These are phyloP conservation scores for Silybum marianum DNA, from an alignment of 129 eudicot genomes.

Conservation along the genomic window DNA sequence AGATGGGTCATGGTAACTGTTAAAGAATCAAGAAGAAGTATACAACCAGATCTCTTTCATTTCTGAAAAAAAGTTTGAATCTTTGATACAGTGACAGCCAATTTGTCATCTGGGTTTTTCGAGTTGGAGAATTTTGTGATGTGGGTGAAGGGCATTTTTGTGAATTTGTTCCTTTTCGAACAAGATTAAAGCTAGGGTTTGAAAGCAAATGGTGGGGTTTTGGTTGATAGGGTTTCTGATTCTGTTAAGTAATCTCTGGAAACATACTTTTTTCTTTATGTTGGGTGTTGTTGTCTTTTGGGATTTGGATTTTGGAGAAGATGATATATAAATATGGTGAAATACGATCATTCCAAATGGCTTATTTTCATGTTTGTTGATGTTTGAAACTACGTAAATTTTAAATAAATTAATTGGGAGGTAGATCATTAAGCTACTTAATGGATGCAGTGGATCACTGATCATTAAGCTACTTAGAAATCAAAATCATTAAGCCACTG, in stretches of 20 bases:
- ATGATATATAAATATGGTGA: slow-evolving; percentile 23
- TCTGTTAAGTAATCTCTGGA: slow-evolving; percentile 8
- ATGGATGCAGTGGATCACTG: no score
- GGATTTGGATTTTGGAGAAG: slow-evolving; percentile 42
- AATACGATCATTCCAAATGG: slow-evolving; percentile 1
- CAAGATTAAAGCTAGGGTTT: slow-evolving; percentile 25
- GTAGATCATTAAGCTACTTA: no score
- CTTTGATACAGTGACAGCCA: slow-evolving; percentile 8
- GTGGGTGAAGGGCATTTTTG: slow-evolving; percentile 24
- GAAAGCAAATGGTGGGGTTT: slow-evolving; percentile 14
- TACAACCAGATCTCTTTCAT: slow-evolving; percentile 17
- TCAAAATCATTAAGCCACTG: no score
- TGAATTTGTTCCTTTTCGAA: slow-evolving; percentile 10
- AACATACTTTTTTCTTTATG: not conserved
- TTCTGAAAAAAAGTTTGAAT: slow-evolving; percentile 15
- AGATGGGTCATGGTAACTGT: not conserved
- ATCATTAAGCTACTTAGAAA: no score
- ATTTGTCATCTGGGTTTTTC: slow-evolving; percentile 27
- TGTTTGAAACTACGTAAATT: no score
- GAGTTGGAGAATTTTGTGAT: slow-evolving; percentile 15
- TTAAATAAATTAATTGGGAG: no score
- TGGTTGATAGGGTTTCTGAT: no score
- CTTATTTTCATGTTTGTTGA: slow-evolving; percentile 30
- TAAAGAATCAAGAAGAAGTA: slow-evolving; percentile 15
- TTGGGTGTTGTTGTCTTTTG: slow-evolving; percentile 27